These are phyloP conservation scores for Paramyrothecium roridum DNA, from an alignment of 2,329 filamentous ascomycete genomes.

Conservation along the genomic window DNA sequence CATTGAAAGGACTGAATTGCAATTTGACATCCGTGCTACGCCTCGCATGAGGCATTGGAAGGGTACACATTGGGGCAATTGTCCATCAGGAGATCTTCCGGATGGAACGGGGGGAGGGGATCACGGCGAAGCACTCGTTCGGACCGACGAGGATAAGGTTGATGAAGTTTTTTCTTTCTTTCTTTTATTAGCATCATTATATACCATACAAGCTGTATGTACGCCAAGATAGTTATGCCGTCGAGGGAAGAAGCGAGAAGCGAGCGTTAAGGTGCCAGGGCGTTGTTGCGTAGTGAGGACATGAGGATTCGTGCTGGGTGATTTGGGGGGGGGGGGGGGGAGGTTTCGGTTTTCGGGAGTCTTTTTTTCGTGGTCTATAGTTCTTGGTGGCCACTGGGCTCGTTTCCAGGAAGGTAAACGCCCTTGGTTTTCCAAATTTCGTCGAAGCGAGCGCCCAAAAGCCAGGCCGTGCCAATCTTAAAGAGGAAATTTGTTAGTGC, in stretches of 20 bases:
- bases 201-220: neutral
- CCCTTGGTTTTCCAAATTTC: conserved; percentile 22
- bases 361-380: conserved; percentile 19
- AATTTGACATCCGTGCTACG: conserved; percentile 99
- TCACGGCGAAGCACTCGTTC: neutral
- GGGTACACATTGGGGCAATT: neutral
- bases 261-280: neutral
- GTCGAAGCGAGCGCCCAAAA: conserved; percentile 81
- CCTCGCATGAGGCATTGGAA: neutral
- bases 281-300: neutral
- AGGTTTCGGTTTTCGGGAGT: neutral
- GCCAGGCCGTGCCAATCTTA: conserved; percentile 74
- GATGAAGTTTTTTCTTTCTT: neutral
- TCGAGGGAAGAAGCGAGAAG: neutral
- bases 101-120: too few species aligned
- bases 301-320: neutral
- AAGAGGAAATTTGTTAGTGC: neutral
- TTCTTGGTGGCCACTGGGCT: conserved; percentile 28
- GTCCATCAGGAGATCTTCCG: neutral
- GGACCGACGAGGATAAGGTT: neutral
- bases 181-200: neutral
- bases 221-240: neutral
- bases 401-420: conserved; percentile 15
- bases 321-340: too few species aligned
- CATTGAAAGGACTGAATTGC: conserved; percentile 78